Percentiles rank a stretch among this genome's conserved stretches.
These are phyloP conservation scores for Vachellia pachyceras DNA, from an alignment of 306 rosid genomes.

Conservation along the genomic window DNA sequence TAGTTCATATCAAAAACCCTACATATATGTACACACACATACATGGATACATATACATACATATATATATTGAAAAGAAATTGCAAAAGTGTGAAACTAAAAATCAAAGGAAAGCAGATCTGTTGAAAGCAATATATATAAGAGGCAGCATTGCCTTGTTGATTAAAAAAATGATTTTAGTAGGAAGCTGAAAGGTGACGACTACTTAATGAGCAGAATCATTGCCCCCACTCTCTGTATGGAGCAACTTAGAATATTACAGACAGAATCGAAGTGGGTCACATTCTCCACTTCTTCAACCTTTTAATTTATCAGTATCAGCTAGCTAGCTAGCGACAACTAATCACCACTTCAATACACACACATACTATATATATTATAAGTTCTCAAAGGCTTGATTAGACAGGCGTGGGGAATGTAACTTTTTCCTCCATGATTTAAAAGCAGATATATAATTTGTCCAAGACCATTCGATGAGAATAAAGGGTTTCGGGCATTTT, in stretches of 20 bases:
- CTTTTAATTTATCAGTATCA: conserved; percentile 1
- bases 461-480: conserved; percentile 40
- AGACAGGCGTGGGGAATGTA: conserved; percentile 52
- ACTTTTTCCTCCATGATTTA: conserved; percentile 52
- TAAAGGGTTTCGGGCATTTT: conserved; percentile 35
- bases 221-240: conserved; percentile 46
- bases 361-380: neutral
- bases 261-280: conserved; percentile 59
- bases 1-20: conserved; percentile 21
- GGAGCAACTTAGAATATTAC: conserved; percentile 46
- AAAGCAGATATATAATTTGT: conserved; percentile 46
- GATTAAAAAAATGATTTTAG: conserved; percentile 19
- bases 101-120: conserved; percentile 25
- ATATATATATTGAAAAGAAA: neutral
- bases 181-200: conserved; percentile 31
- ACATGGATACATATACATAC: too few species aligned
- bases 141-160: neutral
- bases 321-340: neutral
- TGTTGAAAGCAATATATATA: conserved; percentile 5
- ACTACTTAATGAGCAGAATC: conserved; percentile 41
- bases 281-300: conserved; percentile 46
- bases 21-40: neutral
- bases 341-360: neutral
- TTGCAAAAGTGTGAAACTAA: neutral
- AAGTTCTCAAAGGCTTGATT: conserved; percentile 52